Conservation (phyloP, 2,329 filamentous ascomycete genomes). For the Geosmithia flava region DNA sequence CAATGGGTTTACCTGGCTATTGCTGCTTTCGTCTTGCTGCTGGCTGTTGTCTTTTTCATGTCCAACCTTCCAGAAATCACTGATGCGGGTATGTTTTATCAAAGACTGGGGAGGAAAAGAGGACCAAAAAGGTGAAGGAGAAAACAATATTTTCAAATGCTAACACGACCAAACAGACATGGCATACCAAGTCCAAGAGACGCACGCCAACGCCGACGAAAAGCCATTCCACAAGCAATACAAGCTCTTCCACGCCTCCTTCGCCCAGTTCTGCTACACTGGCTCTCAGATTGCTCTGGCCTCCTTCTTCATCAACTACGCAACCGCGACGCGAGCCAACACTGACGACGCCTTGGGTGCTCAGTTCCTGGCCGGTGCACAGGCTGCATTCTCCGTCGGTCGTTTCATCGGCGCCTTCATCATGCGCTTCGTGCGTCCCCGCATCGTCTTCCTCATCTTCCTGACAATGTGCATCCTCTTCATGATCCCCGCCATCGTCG, state of each 20-base stretch:
- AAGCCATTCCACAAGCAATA: constrained; percentile 60
- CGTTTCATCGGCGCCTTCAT: constrained; percentile 55
- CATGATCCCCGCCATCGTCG: constrained; percentile 32
- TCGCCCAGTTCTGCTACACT: constrained; percentile 68
- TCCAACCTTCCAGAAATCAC: constrained; percentile 62
- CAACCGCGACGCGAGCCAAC: constrained; percentile 42
- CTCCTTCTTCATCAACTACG: constrained; percentile 63
- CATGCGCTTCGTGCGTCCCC: constrained; percentile 56
- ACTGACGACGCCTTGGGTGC: constrained; percentile 41
- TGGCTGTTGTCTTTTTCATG: constrained; percentile 56
- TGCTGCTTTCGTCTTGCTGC: constrained; percentile 54
- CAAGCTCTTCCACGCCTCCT: constrained; percentile 62
- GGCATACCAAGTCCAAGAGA: constrained; percentile 43
- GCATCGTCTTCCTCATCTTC: constrained; percentile 56
- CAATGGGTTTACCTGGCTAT: constrained; percentile 70
- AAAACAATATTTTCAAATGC: constrained; percentile 3
- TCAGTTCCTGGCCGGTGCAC: constrained; percentile 61
- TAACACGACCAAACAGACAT: constrained; percentile 40
- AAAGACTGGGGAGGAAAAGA: no score
- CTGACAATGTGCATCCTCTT: constrained; percentile 55
- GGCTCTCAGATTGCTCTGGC: constrained; percentile 59
- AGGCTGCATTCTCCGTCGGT: constrained; percentile 60
- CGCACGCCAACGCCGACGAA: constrained; percentile 39
- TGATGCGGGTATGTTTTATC: constrained; percentile 19
- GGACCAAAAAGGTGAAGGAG: no score